phyloP scores from a whole-genome alignment of 129 eudicot species.

The Chrysanthemum seticuspe region DNA sequence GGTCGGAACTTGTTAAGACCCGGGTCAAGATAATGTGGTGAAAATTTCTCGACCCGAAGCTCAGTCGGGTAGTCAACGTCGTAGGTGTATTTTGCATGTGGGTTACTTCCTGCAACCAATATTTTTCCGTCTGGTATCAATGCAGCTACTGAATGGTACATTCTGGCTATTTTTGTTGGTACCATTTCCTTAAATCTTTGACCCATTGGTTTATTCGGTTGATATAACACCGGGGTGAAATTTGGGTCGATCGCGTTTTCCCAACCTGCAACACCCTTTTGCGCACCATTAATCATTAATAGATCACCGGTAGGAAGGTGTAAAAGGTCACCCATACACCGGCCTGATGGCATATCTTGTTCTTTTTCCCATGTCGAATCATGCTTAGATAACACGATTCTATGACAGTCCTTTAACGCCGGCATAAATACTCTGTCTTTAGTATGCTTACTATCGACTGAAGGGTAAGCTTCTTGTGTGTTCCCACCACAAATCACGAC shows the following conservation, averaged over 20 bases:
- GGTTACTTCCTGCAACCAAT: conserved; percentile 79
- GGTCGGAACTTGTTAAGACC: conserved; percentile 31
- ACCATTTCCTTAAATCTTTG: conserved; percentile 46
- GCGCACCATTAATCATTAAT: conserved; percentile 66
- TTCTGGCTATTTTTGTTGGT: conserved; percentile 57
- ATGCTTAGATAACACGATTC: conserved; percentile 26
- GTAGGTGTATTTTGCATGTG: conserved; percentile 40
- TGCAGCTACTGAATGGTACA: conserved; percentile 77
- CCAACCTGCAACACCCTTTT: conserved; percentile 80
- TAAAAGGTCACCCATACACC: conserved; percentile 75
- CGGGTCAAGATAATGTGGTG: conserved; percentile 74
- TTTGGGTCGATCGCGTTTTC: conserved; percentile 55
- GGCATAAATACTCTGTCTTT: conserved; percentile 37
- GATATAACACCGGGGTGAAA: conserved; percentile 60
- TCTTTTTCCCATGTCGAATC: conserved; percentile 62
- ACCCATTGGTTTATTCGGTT: conserved; percentile 44
- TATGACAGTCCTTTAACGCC: conserved; percentile 63
- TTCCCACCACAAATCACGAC: conserved; percentile 83
- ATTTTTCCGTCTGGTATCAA: conserved; percentile 59
- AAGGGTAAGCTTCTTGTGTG: conserved; percentile 33
- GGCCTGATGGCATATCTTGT: conserved; percentile 64
- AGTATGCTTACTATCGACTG: conserved; percentile 46
- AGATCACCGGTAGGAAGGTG: conserved; percentile 74
- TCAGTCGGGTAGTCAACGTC: conserved; percentile 55
- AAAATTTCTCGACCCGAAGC: conserved; percentile 69